Conservation (phyloP, 2,329 filamentous ascomycete genomes). For the Diaporthe ilicicola region DNA sequence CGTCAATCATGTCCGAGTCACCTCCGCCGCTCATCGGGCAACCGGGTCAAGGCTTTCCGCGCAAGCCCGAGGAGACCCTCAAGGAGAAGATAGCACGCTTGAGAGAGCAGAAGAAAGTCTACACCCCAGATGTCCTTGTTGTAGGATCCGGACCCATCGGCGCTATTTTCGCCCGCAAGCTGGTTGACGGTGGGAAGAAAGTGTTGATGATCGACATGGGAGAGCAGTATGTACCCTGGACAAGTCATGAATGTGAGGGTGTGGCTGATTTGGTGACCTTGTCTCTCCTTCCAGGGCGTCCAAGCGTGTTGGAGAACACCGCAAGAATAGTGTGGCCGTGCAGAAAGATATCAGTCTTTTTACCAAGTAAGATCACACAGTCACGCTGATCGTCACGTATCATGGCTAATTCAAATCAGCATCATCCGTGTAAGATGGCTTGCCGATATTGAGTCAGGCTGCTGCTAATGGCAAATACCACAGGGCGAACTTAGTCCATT, state of each 20-base stretch:
- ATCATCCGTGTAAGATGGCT: too few species aligned
- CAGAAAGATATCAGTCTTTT: slow-evolving; percentile 38
- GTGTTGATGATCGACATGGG: not conserved
- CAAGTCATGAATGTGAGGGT: not conserved
- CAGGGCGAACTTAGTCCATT: not conserved
- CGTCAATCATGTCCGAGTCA: not conserved
- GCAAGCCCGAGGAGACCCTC: not conserved
- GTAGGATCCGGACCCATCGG: not conserved
- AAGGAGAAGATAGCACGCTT: not conserved
- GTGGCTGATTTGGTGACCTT: not conserved
- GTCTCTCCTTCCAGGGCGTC: slow-evolving; percentile 7
- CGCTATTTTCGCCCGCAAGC: not conserved
- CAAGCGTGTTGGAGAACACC: slow-evolving; percentile 35
- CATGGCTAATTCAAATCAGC: not conserved
- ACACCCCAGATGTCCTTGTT: not conserved
- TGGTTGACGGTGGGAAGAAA: not conserved
- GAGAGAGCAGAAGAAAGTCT: not conserved
- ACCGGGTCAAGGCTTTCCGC: not conserved
- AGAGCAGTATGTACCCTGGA: not conserved
- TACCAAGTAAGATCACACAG: slow-evolving; percentile 34
- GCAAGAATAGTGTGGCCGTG: slow-evolving; percentile 37
- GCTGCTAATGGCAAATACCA: too few species aligned
- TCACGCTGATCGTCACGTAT: not conserved
- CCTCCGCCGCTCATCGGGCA: not conserved
- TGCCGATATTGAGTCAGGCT: too few species aligned